Base-by-base conservation (phyloP, 495 filamentous ascomycete species). In the Lasiosphaeria miniovina region DNA sequence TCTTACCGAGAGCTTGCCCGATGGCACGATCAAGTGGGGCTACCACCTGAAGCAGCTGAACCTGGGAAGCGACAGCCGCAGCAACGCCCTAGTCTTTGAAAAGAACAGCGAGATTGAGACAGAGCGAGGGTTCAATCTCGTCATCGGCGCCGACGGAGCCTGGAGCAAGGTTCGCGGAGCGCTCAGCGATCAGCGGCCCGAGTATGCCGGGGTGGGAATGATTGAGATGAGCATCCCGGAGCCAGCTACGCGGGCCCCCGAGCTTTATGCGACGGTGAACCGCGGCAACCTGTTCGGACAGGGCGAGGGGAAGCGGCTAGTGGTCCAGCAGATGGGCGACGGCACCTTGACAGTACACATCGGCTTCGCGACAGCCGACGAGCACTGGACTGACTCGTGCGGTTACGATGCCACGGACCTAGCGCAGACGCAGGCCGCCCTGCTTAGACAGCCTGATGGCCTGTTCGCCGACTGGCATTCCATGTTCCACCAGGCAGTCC, bases 121-220 rank as follows among this genome's bases (percentile, higher is more conserved):
- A 3, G 61, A 61, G 32, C 49, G 61, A 4, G 69, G 63, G 14
- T 80, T 71, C 53, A 74, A 78, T 53, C 63, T 82, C 24, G 63
- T 80, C 12, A 59, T 82, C 45, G 80, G 78, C 4, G 75, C 77
- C 17, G 77, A 81, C 51, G 79, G 79, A 3, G 75, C 72, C 5
- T 81, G 72, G 72, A 73, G 68, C 60, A 77, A 75, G 57, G 70
- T 77, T 14, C 67, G 75, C 50, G 54, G 52, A 14, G 49, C 59
- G 32, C 54, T 78, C 36, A 58, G 71, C 31, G 58, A 46, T 33
- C 43, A 57, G 17, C 69, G 68, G 60, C 76, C 72, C 34, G 38
- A 56, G 17, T 78, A 69, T 62, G 63, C 68, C 4, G 77, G 78
- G 10, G 67, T 79, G 9, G 74, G 64, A 6, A 65, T 68, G 17